Base-by-base conservation (phyloP, 2,329 filamentous ascomycete species). In the Trichoderma simmonsii region DNA sequence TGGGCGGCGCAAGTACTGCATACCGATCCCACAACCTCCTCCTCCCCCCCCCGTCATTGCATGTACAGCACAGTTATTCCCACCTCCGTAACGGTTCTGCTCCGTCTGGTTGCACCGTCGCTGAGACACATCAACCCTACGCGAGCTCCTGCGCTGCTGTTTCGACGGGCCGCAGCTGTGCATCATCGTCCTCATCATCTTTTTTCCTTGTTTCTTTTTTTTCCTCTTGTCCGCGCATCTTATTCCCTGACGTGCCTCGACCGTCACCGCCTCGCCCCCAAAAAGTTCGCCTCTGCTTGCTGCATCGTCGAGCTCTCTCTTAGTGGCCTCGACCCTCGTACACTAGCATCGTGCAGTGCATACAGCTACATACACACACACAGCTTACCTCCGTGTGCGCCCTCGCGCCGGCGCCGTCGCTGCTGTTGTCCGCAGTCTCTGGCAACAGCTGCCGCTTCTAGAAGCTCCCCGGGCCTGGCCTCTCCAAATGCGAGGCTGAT, bases 361-460 rank as follows among this genome's bases (percentile, higher is more conserved):
- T 60, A 51, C 59, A 69, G 56, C 56, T 51, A 61, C 66, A 57
- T 61, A 57, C 56, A 57, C 59, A 48, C 36, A 61, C 34, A 57
- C 39, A 61, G 56, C 56, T 30, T 21, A 32, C 30, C 66, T 61
- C n/a, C 39, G 56, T 61, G 66, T 69, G 65, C 65, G 65, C 65
- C 65, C 65, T 68, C 65, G 65, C 66, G 64, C 64, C 56, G 32
- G 65, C 64, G 24, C 65, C 36, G 18, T 57, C 39, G 39, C 67
- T 63, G 54, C 51, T 61, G 66, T 51, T 12, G 64, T 59, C 64
- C 26, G 48, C 51, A 26, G 30, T 61, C 30, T 51, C 65, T 60
- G 54, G 65, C 65, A 68, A 48, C 68, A 70, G 59, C 59, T 63
- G 60, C 68, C 57, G 28, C 68, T 70, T 70, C 68, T 63, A 70